A percentile compares a stretch with the other conserved stretches of the same genome.
Conservation (phyloP, 2,329 filamentous ascomycete species). For the Cyphellophora europaea region DNA sequence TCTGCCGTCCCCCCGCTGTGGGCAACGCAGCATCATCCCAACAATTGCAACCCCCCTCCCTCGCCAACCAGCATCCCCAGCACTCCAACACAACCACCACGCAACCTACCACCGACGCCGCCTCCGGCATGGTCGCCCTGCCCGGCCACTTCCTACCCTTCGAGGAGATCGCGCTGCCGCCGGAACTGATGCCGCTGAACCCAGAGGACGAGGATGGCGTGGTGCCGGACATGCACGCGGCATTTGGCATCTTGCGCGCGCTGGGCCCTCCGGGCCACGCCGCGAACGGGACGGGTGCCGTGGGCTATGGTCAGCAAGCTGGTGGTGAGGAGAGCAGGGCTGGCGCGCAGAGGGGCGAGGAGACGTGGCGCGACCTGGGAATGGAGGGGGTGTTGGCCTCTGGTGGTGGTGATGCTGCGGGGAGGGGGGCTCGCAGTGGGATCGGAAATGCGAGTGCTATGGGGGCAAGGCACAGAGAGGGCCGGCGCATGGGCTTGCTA, state of each 20-base stretch:
- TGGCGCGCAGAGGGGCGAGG: slow-evolving; percentile 12
- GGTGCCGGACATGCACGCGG: slow-evolving; percentile 58
- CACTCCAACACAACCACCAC: not conserved
- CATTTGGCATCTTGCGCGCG: slow-evolving; percentile 55
- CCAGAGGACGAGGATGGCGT: slow-evolving; percentile 60
- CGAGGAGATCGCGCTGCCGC: slow-evolving; percentile 53
- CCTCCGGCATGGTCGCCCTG: slow-evolving; percentile 17
- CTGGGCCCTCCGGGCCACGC: slow-evolving; percentile 45
- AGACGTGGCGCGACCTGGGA: slow-evolving; percentile 15
- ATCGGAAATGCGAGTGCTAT: slow-evolving; percentile 4
- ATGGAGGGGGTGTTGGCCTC: slow-evolving; percentile 10
- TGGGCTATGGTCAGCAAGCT: slow-evolving; percentile 11
- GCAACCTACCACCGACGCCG: slow-evolving; percentile 1
- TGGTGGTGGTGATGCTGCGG: slow-evolving; percentile 7
- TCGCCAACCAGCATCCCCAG: slow-evolving; percentile 3
- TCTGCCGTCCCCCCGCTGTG: slow-evolving; percentile 32
- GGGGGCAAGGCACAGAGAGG: slow-evolving; percentile 6
- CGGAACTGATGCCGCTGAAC: slow-evolving; percentile 53
- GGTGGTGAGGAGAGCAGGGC: slow-evolving; percentile 18
- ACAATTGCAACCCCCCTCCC: slow-evolving; percentile 6
- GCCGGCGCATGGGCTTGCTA: slow-evolving; percentile 9
- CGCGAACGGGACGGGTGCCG: slow-evolving; percentile 41
- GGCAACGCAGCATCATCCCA: slow-evolving; percentile 7
- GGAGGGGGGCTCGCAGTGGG: slow-evolving; percentile 3
- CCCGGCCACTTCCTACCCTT: slow-evolving; percentile 36